Base-by-base conservation (phyloP, 805 yeast species). In the Metschnikowia corniflorae region DNA sequence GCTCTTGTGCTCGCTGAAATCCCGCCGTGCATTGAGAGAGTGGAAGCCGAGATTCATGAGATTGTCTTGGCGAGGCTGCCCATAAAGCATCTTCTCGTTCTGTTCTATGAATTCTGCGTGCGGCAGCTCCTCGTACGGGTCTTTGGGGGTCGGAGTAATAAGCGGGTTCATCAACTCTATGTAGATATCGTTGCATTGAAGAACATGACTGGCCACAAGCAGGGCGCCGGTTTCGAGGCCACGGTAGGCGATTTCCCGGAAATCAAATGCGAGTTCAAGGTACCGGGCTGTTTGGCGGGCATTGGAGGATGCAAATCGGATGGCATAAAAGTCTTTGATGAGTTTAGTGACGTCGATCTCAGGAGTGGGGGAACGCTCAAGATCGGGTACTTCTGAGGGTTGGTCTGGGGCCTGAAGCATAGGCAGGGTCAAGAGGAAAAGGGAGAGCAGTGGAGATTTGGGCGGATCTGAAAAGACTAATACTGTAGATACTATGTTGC, bases 271-370 rank as follows among this genome's bases (percentile, higher is more conserved):
- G 12, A 65, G 51, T 29, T 75, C 68, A 40, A 80, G 75, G 52
- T 70, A 73, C 16, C 60, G 54, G 0, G 94, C 80, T 29, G 77
- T 64, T 42, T 76, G 77, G 42, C 75, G 78, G 16, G 91, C 84
- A 45, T 84, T 83, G n/a, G 86, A 74, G 9, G 80, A 82, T 42
- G 80, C 82, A 69, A 82, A 76, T 10, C 82, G 80, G 3, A 84
- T 68, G 49, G 80, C 81, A 58, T 76, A 80, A 52, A 80, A 84
- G n/a, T 38, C 42, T 9, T 33, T 26, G 22, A 42, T 27, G 10
- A 29, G 17, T n/a, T 37, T 31, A 21, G n/a, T n/a, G n/a, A n/a
- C n/a, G n/a, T n/a, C n/a, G n/a, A n/a, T n/a, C n/a, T n/a, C n/a
- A n/a, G n/a, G n/a, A n/a, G n/a, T n/a, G n/a, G n/a, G n/a, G n/a